Evolutionary conservation across 148 eudicot genomes (phyloP), one percentile per base, ranked within the genome.

Genomic region (Pharnaceum exiguum): DNA sequence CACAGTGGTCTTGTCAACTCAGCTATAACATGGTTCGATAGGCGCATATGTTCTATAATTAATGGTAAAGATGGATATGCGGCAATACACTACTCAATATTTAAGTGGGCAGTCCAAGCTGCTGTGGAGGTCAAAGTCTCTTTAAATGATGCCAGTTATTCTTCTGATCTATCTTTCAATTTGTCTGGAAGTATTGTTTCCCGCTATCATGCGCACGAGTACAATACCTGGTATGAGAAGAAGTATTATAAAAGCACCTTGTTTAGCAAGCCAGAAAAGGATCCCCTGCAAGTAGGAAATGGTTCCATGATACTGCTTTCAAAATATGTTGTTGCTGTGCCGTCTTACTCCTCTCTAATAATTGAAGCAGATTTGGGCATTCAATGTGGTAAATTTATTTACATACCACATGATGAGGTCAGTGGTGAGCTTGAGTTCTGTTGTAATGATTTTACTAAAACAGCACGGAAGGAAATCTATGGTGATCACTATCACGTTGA

Each of bases 341-440:
- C 59, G 19, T 1, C 1, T 27, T 3, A 3, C 5, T 35, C 45
- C 38, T 55, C 42, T 10, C 25, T 55, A 36, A 0, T 55, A 10
- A 55, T 55, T 21, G 45, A 55, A 55, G 59, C 29, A 37, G 26
- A 55, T 21, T 55, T 55, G 45, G 16, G 30, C 5, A 45, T 21
- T 32, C 5, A 40, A 19, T 33, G 23, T 7, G 18, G 13, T 11
- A 45, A 2, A 5, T 16, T n/a, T 27, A 17, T 23, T 7, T 7
- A n/a, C n/a, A n/a, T n/a, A n/a, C n/a, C 45, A 10, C 23, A 25
- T 7, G 16, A 28, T 9, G 62, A 17, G 28, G 2, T 7, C 29
- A 27, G 40, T 26, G 5, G 21, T 5, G 50, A 18, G 10, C n/a
- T 3, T 4, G 24, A 16, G 21, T 5, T 1, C 9, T 8, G 5